Conservation (phyloP, 768 basidiomycete species). For the Fomitopsis pulvina region DNA sequence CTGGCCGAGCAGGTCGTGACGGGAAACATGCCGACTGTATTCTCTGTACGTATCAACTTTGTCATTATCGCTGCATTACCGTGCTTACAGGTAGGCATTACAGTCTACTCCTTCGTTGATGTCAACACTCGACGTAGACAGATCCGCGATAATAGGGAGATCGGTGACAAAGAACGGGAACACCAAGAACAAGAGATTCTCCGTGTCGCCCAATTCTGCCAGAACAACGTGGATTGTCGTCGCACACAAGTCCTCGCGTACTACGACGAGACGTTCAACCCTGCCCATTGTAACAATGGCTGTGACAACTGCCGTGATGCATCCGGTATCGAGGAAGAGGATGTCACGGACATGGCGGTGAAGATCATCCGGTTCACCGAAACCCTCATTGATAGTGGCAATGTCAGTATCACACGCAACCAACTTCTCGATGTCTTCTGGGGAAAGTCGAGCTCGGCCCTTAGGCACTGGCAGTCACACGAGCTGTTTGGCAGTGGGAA, state of each 20-base stretch:
- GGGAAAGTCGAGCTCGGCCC: slow-evolving; percentile 47
- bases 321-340: slow-evolving; percentile 30
- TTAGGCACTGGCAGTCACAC: slow-evolving; percentile 41
- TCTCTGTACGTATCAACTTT: slow-evolving; percentile 56
- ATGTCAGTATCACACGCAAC: slow-evolving; percentile 49
- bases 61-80: background rate
- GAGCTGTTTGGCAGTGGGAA: slow-evolving; percentile 49
- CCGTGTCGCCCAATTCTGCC: slow-evolving; percentile 74
- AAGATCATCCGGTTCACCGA: slow-evolving; percentile 55
- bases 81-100: too few relatives aligned
- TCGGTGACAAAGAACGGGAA: slow-evolving; percentile 36
- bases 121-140: slow-evolving; percentile 32
- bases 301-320: slow-evolving; percentile 79
- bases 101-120: slow-evolving; percentile 67
- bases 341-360: slow-evolving; percentile 56
- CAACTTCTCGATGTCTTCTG: slow-evolving; percentile 59
- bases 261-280: slow-evolving; percentile 79
- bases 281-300: slow-evolving; percentile 50
- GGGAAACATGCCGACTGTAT: slow-evolving; percentile 79
- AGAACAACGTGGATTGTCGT: slow-evolving; percentile 79
- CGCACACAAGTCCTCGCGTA: slow-evolving; percentile 83
- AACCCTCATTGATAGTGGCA: slow-evolving; percentile 19
- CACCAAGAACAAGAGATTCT: slow-evolving; percentile 59
- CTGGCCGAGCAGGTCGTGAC: slow-evolving; percentile 93
- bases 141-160: background rate